Conservation (phyloP, 2,329 filamentous ascomycete species). For the Colletotrichum graminicola region DNA sequence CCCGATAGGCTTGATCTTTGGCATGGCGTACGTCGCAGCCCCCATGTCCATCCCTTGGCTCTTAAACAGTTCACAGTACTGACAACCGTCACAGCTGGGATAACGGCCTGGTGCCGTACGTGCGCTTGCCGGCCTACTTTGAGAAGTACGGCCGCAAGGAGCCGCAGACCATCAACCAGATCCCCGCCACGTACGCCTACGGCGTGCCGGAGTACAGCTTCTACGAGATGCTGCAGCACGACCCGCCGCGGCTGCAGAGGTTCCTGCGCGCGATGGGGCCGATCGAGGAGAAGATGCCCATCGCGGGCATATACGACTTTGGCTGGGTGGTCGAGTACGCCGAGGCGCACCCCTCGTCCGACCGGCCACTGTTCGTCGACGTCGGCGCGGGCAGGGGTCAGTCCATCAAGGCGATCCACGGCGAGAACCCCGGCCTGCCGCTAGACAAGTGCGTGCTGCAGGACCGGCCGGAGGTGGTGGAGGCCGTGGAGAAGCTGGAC, state of each 20-base stretch:
- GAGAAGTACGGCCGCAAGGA: constrained; percentile 49
- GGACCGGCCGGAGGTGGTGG: constrained; percentile 49
- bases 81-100: constrained; percentile 15
- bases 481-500: constrained; percentile 43
- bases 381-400: constrained; percentile 51
- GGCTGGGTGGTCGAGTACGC: constrained; percentile 46
- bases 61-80: too few species aligned
- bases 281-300: constrained; percentile 45
- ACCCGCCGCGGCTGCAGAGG: constrained; percentile 45
- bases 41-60: too few species aligned
- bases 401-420: constrained; percentile 45
- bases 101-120: constrained; percentile 34
- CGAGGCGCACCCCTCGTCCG: constrained; percentile 1
- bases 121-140: constrained; percentile 50
- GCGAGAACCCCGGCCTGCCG: constrained; percentile 46
- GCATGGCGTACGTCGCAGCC: constrained; percentile 38
- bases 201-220: constrained; percentile 48
- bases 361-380: constrained; percentile 49
- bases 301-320: constrained; percentile 50
- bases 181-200: constrained; percentile 47
- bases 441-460: constrained; percentile 49
- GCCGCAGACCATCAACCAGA: constrained; percentile 47
- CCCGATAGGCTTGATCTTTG: constrained; percentile 27
- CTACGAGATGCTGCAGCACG: constrained; percentile 50
- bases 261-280: constrained; percentile 51